These are phyloP conservation scores for Trichoderma guizhouense DNA, from an alignment of 2,329 filamentous ascomycete species.

Conservation along the genomic window DNA sequence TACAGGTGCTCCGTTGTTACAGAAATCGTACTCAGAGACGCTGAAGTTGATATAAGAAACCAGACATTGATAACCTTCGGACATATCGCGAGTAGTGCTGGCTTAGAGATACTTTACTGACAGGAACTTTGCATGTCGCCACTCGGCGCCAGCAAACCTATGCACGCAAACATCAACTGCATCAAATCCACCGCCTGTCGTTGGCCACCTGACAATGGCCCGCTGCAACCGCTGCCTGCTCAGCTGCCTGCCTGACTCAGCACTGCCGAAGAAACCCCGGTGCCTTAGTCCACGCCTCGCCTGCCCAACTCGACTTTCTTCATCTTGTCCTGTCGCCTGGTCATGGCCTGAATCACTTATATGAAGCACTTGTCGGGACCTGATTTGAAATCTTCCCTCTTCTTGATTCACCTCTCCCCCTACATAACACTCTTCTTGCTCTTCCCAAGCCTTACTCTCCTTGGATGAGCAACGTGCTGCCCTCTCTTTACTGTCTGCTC, in stretches of 20 bases:
- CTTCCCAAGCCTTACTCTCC: neutral
- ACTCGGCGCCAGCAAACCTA: neutral
- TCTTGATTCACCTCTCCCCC: neutral
- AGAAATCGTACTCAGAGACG: neutral
- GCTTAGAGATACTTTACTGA: neutral
- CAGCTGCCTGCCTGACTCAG: constrained; percentile 18
- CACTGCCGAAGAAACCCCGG: constrained; percentile 17
- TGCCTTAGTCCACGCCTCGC: neutral
- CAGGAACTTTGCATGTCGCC: neutral
- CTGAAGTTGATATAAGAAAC: neutral
- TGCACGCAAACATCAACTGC: neutral
- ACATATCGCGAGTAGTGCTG: neutral
- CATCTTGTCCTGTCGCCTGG: constrained; percentile 5
- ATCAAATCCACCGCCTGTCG: neutral
- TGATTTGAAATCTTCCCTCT: neutral
- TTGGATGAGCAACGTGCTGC: neutral
- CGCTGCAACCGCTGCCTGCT: neutral
- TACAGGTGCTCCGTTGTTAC: neutral
- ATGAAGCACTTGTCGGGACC: neutral
- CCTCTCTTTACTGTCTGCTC: neutral
- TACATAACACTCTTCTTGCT: neutral
- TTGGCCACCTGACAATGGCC: constrained; percentile 18
- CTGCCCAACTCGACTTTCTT: constrained; percentile 16
- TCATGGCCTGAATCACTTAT: constrained; percentile 19
- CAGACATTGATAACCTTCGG: neutral